These are phyloP conservation scores for Kondoa subrosea DNA, from an alignment of 768 basidiomycete genomes.

Conservation along the genomic window DNA sequence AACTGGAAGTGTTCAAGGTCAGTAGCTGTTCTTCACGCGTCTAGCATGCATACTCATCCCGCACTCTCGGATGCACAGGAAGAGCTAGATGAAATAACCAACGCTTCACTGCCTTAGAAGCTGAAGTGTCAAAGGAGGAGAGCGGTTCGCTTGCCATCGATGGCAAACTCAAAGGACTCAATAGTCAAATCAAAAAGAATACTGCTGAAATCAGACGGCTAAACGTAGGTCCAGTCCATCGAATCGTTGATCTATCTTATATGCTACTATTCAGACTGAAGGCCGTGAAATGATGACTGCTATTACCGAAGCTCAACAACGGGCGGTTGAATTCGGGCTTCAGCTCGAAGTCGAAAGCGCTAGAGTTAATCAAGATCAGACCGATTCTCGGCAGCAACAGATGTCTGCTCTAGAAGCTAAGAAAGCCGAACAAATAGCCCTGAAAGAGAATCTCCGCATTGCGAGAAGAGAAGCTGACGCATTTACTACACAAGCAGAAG, in stretches of 20 bases:
- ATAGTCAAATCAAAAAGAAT: background rate
- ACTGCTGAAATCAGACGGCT: background rate
- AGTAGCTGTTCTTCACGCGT: too few species aligned
- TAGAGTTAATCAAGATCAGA: background rate
- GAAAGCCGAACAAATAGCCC: background rate
- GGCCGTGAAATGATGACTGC: slow-evolving; percentile 43
- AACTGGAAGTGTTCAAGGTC: slow-evolving; percentile 37
- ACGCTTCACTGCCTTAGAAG: background rate
- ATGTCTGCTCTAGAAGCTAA: background rate
- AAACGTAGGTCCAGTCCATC: background rate
- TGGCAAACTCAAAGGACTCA: background rate
- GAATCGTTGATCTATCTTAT: background rate
- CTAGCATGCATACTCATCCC: too few species aligned
- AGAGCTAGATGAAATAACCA: background rate
- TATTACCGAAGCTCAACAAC: background rate
- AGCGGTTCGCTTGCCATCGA: background rate
- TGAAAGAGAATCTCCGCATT: background rate
- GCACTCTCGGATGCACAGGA: slow-evolving; percentile 1
- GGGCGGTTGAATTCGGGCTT: background rate
- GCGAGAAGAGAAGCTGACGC: background rate
- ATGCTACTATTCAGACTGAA: slow-evolving; percentile 44
- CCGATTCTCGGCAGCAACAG: background rate
- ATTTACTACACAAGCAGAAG: background rate
- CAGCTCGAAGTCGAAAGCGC: background rate
- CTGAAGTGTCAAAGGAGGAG: background rate